Percentiles rank a stretch among this genome's conserved stretches.
Conservation (phyloP, 2,329 filamentous ascomycete genomes). For the Thielaviopsis ethacetica region DNA sequence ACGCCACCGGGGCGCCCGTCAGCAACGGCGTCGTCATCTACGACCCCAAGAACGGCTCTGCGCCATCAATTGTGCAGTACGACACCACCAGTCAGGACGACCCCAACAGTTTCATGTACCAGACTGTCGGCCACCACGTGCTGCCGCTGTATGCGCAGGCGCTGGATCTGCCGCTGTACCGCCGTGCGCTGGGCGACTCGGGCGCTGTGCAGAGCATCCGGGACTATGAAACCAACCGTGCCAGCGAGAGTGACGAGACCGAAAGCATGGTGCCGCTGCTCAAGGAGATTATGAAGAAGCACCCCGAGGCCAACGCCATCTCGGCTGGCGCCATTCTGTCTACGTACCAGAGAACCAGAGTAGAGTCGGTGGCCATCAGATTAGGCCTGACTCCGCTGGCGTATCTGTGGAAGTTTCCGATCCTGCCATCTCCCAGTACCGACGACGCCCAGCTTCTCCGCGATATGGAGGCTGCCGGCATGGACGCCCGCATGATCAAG, state of each 20-base stretch:
- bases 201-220: constrained; percentile 51
- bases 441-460: constrained; percentile 46
- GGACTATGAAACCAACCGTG: constrained; percentile 40
- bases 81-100: constrained; percentile 26
- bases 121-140: constrained; percentile 81
- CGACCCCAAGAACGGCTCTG: constrained; percentile 9
- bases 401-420: constrained; percentile 83
- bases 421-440: constrained; percentile 36
- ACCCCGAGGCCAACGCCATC: constrained; percentile 73
- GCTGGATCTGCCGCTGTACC: constrained; percentile 69
- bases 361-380: constrained; percentile 77
- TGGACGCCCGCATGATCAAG: constrained; percentile 88
- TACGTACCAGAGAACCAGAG: constrained; percentile 89
- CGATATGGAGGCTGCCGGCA: constrained; percentile 63
- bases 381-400: constrained; percentile 71
- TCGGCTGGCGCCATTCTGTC: constrained; percentile 85
- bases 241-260: constrained; percentile 53
- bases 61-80: constrained; percentile 1
- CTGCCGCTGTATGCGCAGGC: constrained; percentile 72
- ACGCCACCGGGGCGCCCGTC: constrained; percentile 2
- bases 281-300: constrained; percentile 42
- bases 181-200: constrained; percentile 53
- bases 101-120: constrained; percentile 98
- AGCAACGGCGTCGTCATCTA: constrained; percentile 14
- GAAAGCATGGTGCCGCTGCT: constrained; percentile 72